Percentiles rank a stretch among this genome's conserved stretches.
These are phyloP conservation scores for Yarrowia sp. DNA, from an alignment of 805 yeast species.

Conservation along the genomic window DNA sequence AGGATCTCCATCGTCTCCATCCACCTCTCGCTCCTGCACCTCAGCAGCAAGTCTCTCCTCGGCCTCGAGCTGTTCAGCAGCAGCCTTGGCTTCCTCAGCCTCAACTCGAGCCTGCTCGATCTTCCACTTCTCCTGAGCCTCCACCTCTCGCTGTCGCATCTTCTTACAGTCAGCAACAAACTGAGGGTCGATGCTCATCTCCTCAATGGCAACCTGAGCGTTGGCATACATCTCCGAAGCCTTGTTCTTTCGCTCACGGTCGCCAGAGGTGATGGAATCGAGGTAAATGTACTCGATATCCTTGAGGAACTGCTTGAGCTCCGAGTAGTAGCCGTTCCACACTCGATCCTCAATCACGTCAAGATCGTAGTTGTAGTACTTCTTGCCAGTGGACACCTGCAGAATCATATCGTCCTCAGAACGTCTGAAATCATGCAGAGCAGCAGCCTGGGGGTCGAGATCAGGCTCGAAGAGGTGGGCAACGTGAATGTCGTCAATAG, in stretches of 20 bases:
- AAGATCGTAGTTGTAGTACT: constrained; percentile 85
- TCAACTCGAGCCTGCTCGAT: constrained; percentile 42
- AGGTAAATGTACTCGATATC: constrained; percentile 84
- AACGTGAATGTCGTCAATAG: constrained; percentile 76
- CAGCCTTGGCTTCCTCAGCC: constrained; percentile 38
- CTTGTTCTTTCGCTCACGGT: constrained; percentile 77
- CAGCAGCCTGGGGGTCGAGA: constrained; percentile 48
- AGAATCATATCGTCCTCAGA: constrained; percentile 75
- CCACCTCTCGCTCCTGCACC: constrained; percentile 17
- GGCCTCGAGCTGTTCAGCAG: constrained; percentile 35
- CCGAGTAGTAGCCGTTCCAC: constrained; percentile 96
- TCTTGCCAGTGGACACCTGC: constrained; percentile 77
- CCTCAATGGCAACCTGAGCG: constrained; percentile 95
- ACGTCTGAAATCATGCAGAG: constrained; percentile 50
- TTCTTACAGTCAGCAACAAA: constrained; percentile 79
- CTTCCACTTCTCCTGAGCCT: constrained; percentile 44
- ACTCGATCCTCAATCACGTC: constrained; percentile 92
- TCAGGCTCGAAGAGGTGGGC: constrained; percentile 78
- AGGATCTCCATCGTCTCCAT: constrained; percentile 25
- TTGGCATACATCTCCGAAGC: constrained; percentile 97
- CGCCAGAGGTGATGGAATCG: constrained; percentile 77
- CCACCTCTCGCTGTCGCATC: constrained; percentile 60
- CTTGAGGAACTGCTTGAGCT: constrained; percentile 85
- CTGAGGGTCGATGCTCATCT: constrained; percentile 65
- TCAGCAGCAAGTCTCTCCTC: constrained; percentile 8